These are phyloP conservation scores for Chaetothyriales sp. DNA, from an alignment of 2,329 filamentous ascomycete species.

Conservation along the genomic window DNA sequence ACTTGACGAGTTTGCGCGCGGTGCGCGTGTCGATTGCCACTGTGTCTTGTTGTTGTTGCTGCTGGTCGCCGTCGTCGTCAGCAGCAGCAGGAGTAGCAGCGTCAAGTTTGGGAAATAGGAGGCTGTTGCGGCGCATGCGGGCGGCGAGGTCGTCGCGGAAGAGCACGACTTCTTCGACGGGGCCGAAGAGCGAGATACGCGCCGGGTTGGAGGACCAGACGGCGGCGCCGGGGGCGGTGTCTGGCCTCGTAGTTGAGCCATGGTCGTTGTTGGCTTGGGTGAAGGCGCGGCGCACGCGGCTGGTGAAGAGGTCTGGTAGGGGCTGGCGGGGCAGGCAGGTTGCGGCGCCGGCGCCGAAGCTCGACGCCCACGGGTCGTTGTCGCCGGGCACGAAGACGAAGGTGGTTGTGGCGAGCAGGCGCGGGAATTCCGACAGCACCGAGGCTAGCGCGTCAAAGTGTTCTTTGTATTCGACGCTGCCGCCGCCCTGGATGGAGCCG, in stretches of 20 bases:
- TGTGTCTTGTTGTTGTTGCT: conserved; percentile 29
- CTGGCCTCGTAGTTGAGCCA: conserved; percentile 35
- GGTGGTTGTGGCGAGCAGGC: conserved; percentile 61
- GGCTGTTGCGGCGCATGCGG: conserved; percentile 60
- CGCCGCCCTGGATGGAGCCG: conserved; percentile 52
- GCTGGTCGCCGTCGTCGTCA: conserved; percentile 19
- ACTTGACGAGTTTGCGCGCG: conserved; percentile 73
- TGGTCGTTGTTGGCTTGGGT: conserved; percentile 61
- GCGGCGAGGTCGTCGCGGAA: conserved; percentile 77
- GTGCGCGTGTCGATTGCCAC: conserved; percentile 28
- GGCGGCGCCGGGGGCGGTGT: conserved; percentile 52
- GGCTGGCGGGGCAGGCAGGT: conserved; percentile 35
- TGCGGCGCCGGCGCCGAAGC: conserved; percentile 46
- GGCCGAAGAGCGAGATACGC: conserved; percentile 70
- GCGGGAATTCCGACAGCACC: conserved; percentile 68
- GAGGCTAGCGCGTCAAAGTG: conserved; percentile 80
- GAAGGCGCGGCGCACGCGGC: conserved; percentile 67
- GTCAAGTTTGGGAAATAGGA: conserved; percentile 47
- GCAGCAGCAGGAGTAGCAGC: too few relatives aligned
- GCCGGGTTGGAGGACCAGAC: conserved; percentile 84
- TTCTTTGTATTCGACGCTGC: conserved; percentile 93
- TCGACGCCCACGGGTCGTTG: conserved; percentile 91
- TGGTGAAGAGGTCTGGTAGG: conserved; percentile 83
- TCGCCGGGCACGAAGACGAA: conserved; percentile 93
- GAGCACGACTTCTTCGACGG: conserved; percentile 72